Percentiles rank a stretch among this genome's conserved stretches.
Conservation (phyloP, 768 basidiomycete species). For the Lepiota venenata region DNA sequence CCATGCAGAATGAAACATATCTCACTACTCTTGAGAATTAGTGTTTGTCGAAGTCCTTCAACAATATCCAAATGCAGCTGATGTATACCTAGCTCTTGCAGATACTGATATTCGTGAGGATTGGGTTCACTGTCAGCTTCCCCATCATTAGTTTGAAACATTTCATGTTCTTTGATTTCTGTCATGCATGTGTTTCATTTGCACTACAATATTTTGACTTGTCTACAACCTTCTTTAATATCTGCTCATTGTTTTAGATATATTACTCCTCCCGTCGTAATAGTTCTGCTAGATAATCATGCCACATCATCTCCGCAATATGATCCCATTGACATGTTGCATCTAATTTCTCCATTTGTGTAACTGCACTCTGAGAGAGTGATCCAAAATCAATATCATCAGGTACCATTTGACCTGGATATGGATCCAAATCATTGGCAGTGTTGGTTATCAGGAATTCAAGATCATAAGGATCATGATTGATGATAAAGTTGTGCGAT, state of each 20-base stretch:
- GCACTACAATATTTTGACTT: constrained; percentile 3
- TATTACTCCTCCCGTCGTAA: neutral
- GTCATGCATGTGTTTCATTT: neutral
- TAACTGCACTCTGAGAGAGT: constrained; percentile 25
- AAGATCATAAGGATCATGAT: constrained; percentile 8
- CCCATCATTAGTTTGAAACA: too few relatives aligned
- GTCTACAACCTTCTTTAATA: neutral
- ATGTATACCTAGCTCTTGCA: constrained; percentile 9
- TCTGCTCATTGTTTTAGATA: neutral
- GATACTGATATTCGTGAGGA: constrained; percentile 5
- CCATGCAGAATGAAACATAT: neutral
- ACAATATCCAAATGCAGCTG: neutral
- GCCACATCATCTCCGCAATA: constrained; percentile 20
- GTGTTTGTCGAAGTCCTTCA: constrained; percentile 7
- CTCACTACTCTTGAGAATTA: constrained; percentile 3
- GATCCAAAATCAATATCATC: neutral
- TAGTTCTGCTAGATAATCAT: constrained; percentile 8
- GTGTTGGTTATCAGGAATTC: neutral
- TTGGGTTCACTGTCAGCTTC: constrained; percentile 3
- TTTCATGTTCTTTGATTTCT: neutral
- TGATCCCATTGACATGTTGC: constrained; percentile 13
- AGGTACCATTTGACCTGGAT: neutral
- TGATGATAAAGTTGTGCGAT: constrained; percentile 15
- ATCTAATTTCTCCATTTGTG: constrained; percentile 2
- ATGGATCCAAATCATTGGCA: constrained; percentile 14